Evolutionary conservation across 1,284 basidiomycete genomes (phyloP), one percentile per base, ranked within the genome.

Genomic region (Leucoagaricus sp.): DNA sequence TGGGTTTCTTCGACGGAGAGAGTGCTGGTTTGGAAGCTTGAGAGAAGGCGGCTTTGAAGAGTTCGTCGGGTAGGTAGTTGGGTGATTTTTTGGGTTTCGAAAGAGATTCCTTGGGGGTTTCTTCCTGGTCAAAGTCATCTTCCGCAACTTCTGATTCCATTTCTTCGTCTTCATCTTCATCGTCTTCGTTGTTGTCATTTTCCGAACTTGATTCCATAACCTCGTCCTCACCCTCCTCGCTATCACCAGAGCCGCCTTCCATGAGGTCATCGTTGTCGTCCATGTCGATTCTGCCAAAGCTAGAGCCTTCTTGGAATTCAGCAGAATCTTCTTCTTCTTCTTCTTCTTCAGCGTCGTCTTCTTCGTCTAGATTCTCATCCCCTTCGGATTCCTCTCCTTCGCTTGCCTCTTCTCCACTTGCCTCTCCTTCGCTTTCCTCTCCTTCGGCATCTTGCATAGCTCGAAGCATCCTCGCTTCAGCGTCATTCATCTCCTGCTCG

Each of bases 31-130:
- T 61, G 25, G 57, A 44, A 8, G 66, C 46, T 60, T 69, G 61
- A 5, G 71, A 63, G 60, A 82, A 81, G 0, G 81, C 81, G 56
- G 78, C 70, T 1, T 67, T 58, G 62, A 82, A 82, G 25, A 83
- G 64, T 50, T 79, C 73, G 60, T 82, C 81, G 6, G 78, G 75
- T 15, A 82, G 77, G 60, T 81, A 76, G 41, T 74, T 13, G 61
- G 59, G 67, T 72, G 49, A 12, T 1, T 40, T 47, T 38, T 47
- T 48, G 28, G 48, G 31, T 12, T 23, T 15, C 23, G 50, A 17
- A 5, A 7, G 29, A 28, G 61, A 29, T 49, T 29, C 8, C 13
- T 33, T 7, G 31, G 31, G 13, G 31, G 31, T 13, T 13, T 53
- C 26, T 3, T 41, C 25, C n/a, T n/a, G n/a, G 34, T 47, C 49